These are phyloP conservation scores for Kodamaea arcana DNA, from an alignment of 1,139 yeast genomes.

Conservation along the genomic window DNA sequence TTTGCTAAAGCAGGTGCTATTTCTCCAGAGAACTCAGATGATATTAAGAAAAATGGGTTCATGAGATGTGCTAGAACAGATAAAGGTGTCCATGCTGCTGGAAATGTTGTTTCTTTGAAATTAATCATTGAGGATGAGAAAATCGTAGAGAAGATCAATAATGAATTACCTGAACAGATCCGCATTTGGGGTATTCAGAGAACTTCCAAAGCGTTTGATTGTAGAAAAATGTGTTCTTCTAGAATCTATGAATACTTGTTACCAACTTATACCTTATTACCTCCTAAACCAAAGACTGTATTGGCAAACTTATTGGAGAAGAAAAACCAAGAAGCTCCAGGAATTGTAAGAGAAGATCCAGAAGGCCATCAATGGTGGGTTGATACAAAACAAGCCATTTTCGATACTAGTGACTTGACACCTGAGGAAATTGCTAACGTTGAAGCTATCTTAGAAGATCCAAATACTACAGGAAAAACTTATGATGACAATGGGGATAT, in stretches of 20 bases:
- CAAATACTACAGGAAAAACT: slow-evolving; percentile 17
- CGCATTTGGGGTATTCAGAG: slow-evolving; percentile 92
- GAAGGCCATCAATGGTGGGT: slow-evolving; percentile 79
- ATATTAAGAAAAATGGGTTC: slow-evolving; percentile 83
- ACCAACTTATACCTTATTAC: slow-evolving; percentile 85
- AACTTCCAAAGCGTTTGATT: slow-evolving; percentile 87
- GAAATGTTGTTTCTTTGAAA: slow-evolving; percentile 85
- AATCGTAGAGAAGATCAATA: slow-evolving; percentile 68
- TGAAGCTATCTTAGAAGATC: slow-evolving; percentile 12
- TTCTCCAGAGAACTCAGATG: slow-evolving; percentile 83
- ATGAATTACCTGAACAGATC: slow-evolving; percentile 74
- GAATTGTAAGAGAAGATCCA: slow-evolving; percentile 52
- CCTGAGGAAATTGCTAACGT: slow-evolving; percentile 37
- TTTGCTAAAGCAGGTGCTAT: slow-evolving; percentile 87
- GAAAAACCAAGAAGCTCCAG: slow-evolving; percentile 55
- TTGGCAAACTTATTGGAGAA: slow-evolving; percentile 57
- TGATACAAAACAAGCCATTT: slow-evolving; percentile 41
- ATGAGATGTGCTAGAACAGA: slow-evolving; percentile 98
- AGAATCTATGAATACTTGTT: slow-evolving; percentile 89
- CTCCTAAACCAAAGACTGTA: slow-evolving; percentile 77
- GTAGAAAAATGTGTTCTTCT: slow-evolving; percentile 92
- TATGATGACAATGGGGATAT: slow-evolving; percentile 32
- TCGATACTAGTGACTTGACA: slow-evolving; percentile 41
- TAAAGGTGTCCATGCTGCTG: slow-evolving; percentile 99
- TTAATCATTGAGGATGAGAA: slow-evolving; percentile 86